phyloP scores from a whole-genome alignment of 2,329 filamentous ascomycete genomes.

The Exophiala viscosa region DNA sequence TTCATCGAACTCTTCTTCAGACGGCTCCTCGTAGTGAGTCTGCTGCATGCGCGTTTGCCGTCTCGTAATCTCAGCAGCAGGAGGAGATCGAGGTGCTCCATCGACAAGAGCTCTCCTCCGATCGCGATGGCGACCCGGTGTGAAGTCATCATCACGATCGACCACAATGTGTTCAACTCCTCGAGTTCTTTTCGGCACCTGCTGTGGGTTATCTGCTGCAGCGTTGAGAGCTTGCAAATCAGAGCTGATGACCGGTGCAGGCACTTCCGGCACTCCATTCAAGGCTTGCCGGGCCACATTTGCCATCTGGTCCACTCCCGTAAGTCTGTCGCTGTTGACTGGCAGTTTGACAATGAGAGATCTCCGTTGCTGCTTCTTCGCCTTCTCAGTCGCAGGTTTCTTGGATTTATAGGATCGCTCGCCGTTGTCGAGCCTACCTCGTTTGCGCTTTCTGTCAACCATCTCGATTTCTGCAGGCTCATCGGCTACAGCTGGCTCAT shows the following conservation, averaged over 20 bases:
- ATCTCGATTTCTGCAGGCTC: slow-evolving; percentile 25
- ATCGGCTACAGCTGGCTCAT: slow-evolving; percentile 13
- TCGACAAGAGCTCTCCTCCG: slow-evolving; percentile 21
- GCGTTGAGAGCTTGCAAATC: slow-evolving; percentile 30
- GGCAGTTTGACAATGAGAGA: slow-evolving; percentile 29
- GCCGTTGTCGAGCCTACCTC: slow-evolving; percentile 26
- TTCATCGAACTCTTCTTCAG: slow-evolving; percentile 27
- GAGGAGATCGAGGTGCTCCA: slow-evolving; percentile 11
- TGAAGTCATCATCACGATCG: slow-evolving; percentile 30
- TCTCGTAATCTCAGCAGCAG: slow-evolving; percentile 19
- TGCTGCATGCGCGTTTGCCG: slow-evolving; percentile 24
- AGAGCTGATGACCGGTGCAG: slow-evolving; percentile 27
- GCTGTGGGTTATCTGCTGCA: slow-evolving; percentile 27
- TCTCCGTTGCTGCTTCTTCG: slow-evolving; percentile 18
- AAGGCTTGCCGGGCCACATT: slow-evolving; percentile 17
- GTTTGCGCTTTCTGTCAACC: slow-evolving; percentile 29
- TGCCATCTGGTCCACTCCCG: slow-evolving; percentile 17
- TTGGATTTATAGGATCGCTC: slow-evolving; percentile 21
- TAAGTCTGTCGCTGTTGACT: slow-evolving; percentile 26
- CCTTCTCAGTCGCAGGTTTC: slow-evolving; percentile 7
- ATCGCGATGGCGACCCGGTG: slow-evolving; percentile 24
- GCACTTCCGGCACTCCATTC: slow-evolving; percentile 14
- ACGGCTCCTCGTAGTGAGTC: slow-evolving; percentile 25
- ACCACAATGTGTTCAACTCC: slow-evolving; percentile 16
- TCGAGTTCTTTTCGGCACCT: slow-evolving; percentile 20